Conservation (phyloP, 805 yeast species). For the Nakazawaea pomicola region DNA sequence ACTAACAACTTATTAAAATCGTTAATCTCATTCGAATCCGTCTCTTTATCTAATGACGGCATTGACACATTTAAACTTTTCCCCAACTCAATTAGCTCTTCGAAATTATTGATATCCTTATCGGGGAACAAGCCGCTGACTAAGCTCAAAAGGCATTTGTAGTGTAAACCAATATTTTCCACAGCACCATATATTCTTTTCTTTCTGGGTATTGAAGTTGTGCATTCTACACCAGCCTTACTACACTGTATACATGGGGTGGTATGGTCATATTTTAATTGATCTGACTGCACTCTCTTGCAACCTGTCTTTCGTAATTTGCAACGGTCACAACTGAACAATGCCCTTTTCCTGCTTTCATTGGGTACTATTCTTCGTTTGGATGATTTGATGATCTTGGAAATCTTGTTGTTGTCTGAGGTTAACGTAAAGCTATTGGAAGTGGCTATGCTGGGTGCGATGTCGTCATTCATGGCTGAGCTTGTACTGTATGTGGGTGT, state of each 20-base stretch:
- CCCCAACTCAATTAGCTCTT: conserved; percentile 34
- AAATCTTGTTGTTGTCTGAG: background rate
- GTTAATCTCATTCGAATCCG: conserved; percentile 2
- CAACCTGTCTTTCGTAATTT: conserved; percentile 39
- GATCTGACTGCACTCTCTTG: conserved; percentile 27
- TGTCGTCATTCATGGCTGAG: too few relatives aligned
- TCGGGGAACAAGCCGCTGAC: conserved; percentile 39
- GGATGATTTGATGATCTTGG: conserved; percentile 12
- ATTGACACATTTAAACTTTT: conserved; percentile 26
- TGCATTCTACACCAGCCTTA: conserved; percentile 32
- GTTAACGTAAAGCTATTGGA: too few relatives aligned
- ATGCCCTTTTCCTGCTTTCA: conserved; percentile 34
- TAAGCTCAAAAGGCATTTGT: conserved; percentile 33
- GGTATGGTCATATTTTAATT: conserved; percentile 29
- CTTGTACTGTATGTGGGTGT: too few relatives aligned
- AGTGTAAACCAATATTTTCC: conserved; percentile 38
- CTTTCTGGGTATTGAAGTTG: conserved; percentile 37
- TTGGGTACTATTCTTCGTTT: conserved; percentile 33
- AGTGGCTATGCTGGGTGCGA: background rate
- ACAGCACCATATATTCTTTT: conserved; percentile 36
- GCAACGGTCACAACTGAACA: conserved; percentile 42
- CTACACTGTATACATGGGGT: conserved; percentile 36
- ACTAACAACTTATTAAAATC: conserved; percentile 7
- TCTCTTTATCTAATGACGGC: conserved; percentile 23
- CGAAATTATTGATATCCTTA: conserved; percentile 37